These are phyloP conservation scores for Candida cerambycidarum DNA, from an alignment of 805 yeast species.

Conservation along the genomic window DNA sequence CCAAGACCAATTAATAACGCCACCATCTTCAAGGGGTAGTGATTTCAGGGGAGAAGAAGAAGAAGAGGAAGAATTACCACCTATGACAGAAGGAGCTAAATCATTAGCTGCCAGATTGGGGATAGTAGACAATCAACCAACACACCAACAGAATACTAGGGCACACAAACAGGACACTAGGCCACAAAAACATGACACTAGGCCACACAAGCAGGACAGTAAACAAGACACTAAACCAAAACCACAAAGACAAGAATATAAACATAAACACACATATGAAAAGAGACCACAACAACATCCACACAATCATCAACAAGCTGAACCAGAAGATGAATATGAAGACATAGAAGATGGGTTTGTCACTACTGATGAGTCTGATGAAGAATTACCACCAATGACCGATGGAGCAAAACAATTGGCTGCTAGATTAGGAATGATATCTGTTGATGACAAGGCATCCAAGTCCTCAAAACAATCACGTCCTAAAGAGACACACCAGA, in stretches of 20 bases:
- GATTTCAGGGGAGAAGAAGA: constrained; percentile 1
- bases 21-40: background rate
- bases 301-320: constrained; percentile 2
- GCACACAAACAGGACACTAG: too few species aligned
- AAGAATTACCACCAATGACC: constrained; percentile 19
- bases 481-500: background rate
- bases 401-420: constrained; percentile 28
- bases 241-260: background rate
- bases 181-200: background rate
- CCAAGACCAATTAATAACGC: constrained; percentile 1
- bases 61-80: constrained; percentile 11
- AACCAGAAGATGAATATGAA: constrained; percentile 9
- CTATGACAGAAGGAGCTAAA: constrained; percentile 26
- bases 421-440: constrained; percentile 20
- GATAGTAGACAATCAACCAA: constrained; percentile 9
- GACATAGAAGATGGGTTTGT: constrained; percentile 6
- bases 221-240: background rate
- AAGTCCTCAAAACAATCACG: background rate
- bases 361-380: constrained; percentile 9
- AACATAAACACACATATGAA: too few species aligned
- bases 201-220: too few species aligned
- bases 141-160: background rate
- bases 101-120: constrained; percentile 27
- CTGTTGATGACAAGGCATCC: constrained; percentile 3
- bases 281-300: background rate